Evolutionary conservation across 2,329 filamentous ascomycete species (phyloP), one percentile per base, ranked within the genome.

Genomic region (Clonostachys solani): DNA sequence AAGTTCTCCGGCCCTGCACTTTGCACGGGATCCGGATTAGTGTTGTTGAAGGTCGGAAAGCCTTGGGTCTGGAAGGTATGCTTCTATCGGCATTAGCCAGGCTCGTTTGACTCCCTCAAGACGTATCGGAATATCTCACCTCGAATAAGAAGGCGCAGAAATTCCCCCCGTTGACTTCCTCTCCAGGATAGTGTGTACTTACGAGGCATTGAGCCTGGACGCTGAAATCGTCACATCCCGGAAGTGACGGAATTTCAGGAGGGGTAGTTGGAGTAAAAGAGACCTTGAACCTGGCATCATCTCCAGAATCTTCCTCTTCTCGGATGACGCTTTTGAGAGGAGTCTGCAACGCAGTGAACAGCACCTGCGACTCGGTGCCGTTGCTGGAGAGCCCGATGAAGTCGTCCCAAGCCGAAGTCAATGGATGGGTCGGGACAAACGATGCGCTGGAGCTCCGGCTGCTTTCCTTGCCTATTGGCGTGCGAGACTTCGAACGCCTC

Each of bases 91-190:
- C 8, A 29, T 29, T 29, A 29, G 23, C 23, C 23, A 29, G 23
- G 8, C 23, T 29, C 3, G 3, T 29, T 29, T 29, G 9, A 29
- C 23, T 10, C 23, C 23, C 74, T 79, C 47, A 12, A 34, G 23
- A n/a, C 3, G 29, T 12, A 45, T 33, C 29, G 33, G 23, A 29
- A 29, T 29, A 29, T 29, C 23, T 29, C 23, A 80, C 77, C 66
- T 81, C 73, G 53, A 76, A 81, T 17, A 80, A 59, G 54, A 80
- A 79, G 40, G 75, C 58, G 50, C 73, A 79, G 38, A 76, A 61
- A 29, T 29, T 4, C 23, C 23, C 23, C 9, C 23, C 23, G 23
- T 29, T 29, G 23, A 9, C 23, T 29, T 29, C 23, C 23, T 29
- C 23, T 29, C 23, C 23, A 29, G 23, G 23, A 29, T 10, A 29